A percentile compares a stretch with the other conserved stretches of the same genome.
Conservation (phyloP, 2,329 filamentous ascomycete genomes). For the Penicillium psychrosexuale region DNA sequence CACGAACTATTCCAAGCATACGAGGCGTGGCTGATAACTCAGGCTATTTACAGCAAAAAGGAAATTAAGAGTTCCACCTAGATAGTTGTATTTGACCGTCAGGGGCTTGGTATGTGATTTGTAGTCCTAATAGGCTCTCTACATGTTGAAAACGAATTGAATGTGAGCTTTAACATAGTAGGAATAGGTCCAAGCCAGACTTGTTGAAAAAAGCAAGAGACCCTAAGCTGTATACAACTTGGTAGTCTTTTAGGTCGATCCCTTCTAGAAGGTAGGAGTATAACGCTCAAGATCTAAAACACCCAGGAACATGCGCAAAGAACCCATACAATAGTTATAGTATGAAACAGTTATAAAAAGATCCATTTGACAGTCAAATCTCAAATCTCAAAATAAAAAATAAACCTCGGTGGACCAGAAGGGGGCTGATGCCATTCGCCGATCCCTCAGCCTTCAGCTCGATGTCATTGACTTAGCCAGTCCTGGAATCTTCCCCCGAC, state of each 20-base stretch:
- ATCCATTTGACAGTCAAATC: neutral
- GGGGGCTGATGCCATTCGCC: slow-evolving; percentile 57
- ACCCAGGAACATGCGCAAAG: neutral
- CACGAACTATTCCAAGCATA: neutral
- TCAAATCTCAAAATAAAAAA: neutral
- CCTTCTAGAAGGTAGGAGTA: neutral
- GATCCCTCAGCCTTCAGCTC: slow-evolving; percentile 26
- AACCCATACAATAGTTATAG: neutral
- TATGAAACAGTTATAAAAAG: neutral
- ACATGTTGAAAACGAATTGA: neutral
- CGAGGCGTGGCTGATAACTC: no score
- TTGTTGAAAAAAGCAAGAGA: neutral
- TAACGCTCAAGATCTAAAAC: neutral
- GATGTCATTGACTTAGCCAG: slow-evolving; percentile 37
- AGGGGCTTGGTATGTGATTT: slow-evolving; percentile 3
- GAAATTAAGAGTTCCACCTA: neutral
- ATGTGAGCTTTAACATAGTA: neutral
- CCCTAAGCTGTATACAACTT: neutral
- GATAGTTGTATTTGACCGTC: neutral
- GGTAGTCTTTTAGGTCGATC: neutral
- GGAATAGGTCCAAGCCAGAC: neutral
- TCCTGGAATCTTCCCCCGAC: slow-evolving; percentile 25
- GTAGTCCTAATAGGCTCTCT: neutral
- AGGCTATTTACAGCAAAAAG: neutral
- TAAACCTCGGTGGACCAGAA: slow-evolving; percentile 14